A percentile compares a stretch with the other conserved stretches of the same genome.
Evolutionary conservation across 2,329 filamentous ascomycete genomes (phyloP).

Genomic region (Harringtonia aguacate): DNA sequence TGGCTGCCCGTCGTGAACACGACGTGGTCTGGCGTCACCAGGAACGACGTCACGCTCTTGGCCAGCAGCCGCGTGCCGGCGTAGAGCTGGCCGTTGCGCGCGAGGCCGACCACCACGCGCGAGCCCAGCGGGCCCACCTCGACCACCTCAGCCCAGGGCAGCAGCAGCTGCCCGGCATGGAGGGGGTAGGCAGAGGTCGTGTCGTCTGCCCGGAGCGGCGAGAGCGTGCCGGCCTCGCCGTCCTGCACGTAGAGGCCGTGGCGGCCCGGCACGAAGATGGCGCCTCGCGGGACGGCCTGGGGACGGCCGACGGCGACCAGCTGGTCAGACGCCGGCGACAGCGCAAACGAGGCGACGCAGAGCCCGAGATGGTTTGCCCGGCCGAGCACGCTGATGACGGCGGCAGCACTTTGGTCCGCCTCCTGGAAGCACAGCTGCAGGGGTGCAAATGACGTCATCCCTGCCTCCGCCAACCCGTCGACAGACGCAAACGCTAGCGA

Average conservation of each 20-base stretch:
- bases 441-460: conserved; percentile 29
- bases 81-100: conserved; percentile 66
- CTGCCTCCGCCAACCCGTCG: conserved; percentile 1
- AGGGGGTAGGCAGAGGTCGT: too few species aligned
- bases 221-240: conserved; percentile 32
- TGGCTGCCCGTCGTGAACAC: conserved; percentile 90
- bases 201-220: too few species aligned
- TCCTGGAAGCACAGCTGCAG: conserved; percentile 14
- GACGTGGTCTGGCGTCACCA: conserved; percentile 70
- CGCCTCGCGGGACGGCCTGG: not conserved
- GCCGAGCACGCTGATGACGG: conserved; percentile 22
- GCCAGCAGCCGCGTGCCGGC: conserved; percentile 63
- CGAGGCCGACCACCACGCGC: conserved; percentile 50
- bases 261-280: not conserved
- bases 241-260: conserved; percentile 36
- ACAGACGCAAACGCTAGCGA: not conserved
- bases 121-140: conserved; percentile 17
- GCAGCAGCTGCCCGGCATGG: conserved; percentile 29
- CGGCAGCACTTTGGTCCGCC: conserved; percentile 4
- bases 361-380: conserved; percentile 16
- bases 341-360: conserved; percentile 13
- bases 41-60: conserved; percentile 87
- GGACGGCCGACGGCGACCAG: not conserved
- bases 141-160: conserved; percentile 42
- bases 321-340: conserved; percentile 1